phyloP scores from a whole-genome alignment of 805 yeast genomes.

The Saturnispora quitensis region DNA sequence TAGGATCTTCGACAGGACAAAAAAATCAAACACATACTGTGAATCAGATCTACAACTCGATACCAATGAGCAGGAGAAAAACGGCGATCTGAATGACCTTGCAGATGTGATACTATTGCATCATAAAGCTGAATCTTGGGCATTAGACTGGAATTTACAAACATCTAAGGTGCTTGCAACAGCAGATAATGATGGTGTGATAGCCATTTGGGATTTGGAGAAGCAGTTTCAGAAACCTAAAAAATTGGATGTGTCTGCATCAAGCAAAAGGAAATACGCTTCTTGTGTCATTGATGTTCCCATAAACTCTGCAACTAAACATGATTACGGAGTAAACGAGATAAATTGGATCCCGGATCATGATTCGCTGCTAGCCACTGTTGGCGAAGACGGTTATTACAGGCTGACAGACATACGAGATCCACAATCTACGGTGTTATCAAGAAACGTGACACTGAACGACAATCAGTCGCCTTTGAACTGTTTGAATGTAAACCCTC shows the following conservation, averaged over 20 bases:
- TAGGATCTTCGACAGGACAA: slow-evolving; percentile 72
- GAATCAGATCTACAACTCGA: slow-evolving; percentile 25
- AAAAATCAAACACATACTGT: slow-evolving; percentile 43
- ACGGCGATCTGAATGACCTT: slow-evolving; percentile 10
- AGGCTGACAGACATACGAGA: slow-evolving; percentile 48
- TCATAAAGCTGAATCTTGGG: slow-evolving; percentile 50
- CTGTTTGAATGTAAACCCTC: slow-evolving; percentile 50
- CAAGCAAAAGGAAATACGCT: slow-evolving; percentile 5
- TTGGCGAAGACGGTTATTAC: slow-evolving; percentile 53
- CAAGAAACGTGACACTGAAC: slow-evolving; percentile 4
- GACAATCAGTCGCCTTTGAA: slow-evolving; percentile 29
- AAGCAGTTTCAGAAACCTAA: slow-evolving; percentile 11
- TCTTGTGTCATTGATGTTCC: slow-evolving; percentile 13
- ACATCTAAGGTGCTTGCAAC: slow-evolving; percentile 51
- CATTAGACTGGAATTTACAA: slow-evolving; percentile 65
- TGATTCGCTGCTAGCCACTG: slow-evolving; percentile 50
- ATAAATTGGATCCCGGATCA: slow-evolving; percentile 61
- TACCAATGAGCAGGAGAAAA: slow-evolving; percentile 7
- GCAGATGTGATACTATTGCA: slow-evolving; percentile 21
- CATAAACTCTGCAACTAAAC: slow-evolving; percentile 21
- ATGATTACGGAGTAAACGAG: slow-evolving; percentile 54
- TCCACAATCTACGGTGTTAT: slow-evolving; percentile 11
- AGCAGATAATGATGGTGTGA: slow-evolving; percentile 54
- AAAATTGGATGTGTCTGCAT: slow-evolving; percentile 10
- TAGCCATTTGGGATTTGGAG: slow-evolving; percentile 61